Percentiles rank a stretch among this genome's conserved stretches.
These are phyloP conservation scores for Euphorbia tirucalli DNA, from an alignment of 345 rosid genomes.

Conservation along the genomic window DNA sequence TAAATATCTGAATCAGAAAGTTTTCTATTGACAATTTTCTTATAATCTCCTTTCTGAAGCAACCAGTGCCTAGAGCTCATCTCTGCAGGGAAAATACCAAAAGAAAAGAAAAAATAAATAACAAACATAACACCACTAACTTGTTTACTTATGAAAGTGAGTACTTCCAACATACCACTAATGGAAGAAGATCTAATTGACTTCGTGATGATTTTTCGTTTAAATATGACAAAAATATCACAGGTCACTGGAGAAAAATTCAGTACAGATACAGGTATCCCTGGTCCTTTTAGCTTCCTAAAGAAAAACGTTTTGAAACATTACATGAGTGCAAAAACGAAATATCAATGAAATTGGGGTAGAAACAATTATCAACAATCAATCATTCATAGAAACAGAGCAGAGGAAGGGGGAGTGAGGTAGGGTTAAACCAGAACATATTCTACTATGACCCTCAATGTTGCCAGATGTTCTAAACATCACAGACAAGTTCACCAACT, in stretches of 20 bases:
- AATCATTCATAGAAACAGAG: neutral
- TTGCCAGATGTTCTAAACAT: too few species aligned
- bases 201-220: conserved; percentile 41
- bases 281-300: conserved; percentile 56
- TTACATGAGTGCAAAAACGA: neutral
- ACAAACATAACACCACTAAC: conserved; percentile 15
- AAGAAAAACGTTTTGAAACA: conserved; percentile 8
- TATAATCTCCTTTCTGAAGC: conserved; percentile 18
- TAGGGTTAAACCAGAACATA: neutral
- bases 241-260: conserved; percentile 51
- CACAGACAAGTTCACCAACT: neutral
- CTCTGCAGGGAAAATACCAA: conserved; percentile 22
- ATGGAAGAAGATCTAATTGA: conserved; percentile 34
- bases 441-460: neutral
- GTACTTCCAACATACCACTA: conserved; percentile 32
- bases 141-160: conserved; percentile 1
- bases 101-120: neutral
- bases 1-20: conserved; percentile 29
- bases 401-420: neutral
- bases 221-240: conserved; percentile 51
- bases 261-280: conserved; percentile 49
- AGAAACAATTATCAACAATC: neutral
- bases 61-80: conserved; percentile 11
- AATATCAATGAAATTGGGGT: neutral
- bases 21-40: conserved; percentile 26